Evolutionary conservation across 306 rosid species (phyloP).

Genomic region (Bauhinia variegata): DNA sequence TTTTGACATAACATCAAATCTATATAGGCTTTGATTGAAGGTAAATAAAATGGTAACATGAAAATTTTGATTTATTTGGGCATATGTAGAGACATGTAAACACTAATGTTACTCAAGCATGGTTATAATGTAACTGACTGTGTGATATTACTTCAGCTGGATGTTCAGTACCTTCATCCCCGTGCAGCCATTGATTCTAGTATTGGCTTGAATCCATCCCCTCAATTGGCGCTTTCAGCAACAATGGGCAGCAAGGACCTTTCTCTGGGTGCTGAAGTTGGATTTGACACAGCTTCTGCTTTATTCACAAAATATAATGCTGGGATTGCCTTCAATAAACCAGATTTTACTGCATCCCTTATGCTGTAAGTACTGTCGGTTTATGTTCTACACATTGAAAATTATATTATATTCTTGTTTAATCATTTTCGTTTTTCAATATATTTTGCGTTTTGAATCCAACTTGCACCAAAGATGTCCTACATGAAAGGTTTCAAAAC

Average conservation of each 20-base stretch:
- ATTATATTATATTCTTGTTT: too few relatives aligned
- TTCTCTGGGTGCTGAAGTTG: constrained; percentile 86
- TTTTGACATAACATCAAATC: neutral
- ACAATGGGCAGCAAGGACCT: constrained; percentile 81
- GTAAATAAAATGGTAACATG: too few relatives aligned
- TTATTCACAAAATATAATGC: constrained; percentile 84
- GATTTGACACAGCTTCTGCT: constrained; percentile 86
- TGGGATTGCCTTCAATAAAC: constrained; percentile 79
- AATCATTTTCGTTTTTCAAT: too few relatives aligned
- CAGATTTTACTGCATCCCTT: constrained; percentile 75
- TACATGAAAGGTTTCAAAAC: too few relatives aligned
- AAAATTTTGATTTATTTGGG: constrained; percentile 10
- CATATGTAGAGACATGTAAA: constrained; percentile 15
- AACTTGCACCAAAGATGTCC: too few relatives aligned
- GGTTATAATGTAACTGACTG: constrained; percentile 30
- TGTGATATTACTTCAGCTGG: constrained; percentile 62
- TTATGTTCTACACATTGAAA: neutral
- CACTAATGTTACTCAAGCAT: constrained; percentile 4
- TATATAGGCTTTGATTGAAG: neutral
- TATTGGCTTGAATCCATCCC: constrained; percentile 84
- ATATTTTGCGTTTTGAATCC: too few relatives aligned
- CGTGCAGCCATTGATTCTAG: constrained; percentile 87
- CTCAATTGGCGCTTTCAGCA: constrained; percentile 81
- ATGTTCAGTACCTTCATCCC: constrained; percentile 83
- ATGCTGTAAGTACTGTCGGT: constrained; percentile 63